These are phyloP conservation scores for Spergularia marina DNA, from an alignment of 148 eudicot species.

Conservation along the genomic window DNA sequence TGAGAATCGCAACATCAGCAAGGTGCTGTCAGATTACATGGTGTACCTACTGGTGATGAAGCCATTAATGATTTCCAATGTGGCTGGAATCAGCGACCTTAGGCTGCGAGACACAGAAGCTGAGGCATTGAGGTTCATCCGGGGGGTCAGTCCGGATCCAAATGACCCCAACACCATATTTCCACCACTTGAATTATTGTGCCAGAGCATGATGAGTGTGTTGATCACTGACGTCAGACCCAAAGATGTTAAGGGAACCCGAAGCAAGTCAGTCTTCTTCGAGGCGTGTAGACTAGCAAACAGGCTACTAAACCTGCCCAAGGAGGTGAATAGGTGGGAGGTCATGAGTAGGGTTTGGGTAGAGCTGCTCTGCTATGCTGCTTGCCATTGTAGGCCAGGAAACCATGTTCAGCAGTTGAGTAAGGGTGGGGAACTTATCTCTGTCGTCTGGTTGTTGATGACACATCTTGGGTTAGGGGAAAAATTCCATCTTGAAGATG, in stretches of 20 bases:
- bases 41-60: slow-evolving; percentile 18
- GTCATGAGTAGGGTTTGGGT: slow-evolving; percentile 21
- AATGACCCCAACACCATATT: background rate
- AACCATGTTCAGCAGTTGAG: slow-evolving; percentile 29
- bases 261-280: slow-evolving; percentile 15
- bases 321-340: slow-evolving; percentile 19
- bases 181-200: background rate
- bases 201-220: slow-evolving; percentile 13
- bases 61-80: slow-evolving; percentile 15
- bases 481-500: slow-evolving; percentile 28
- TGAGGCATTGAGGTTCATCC: slow-evolving; percentile 19
- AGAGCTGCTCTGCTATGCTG: slow-evolving; percentile 32
- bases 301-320: slow-evolving; percentile 4
- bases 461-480: slow-evolving; percentile 32
- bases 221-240: slow-evolving; percentile 2
- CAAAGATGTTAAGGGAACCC: slow-evolving; percentile 9
- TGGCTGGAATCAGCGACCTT: slow-evolving; percentile 18
- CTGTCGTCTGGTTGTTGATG: slow-evolving; percentile 34
- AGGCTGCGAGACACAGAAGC: slow-evolving; percentile 18
- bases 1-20: slow-evolving; percentile 6
- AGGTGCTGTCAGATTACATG: slow-evolving; percentile 22
- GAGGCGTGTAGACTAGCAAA: slow-evolving; percentile 21
- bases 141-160: background rate
- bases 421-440: slow-evolving; percentile 25
- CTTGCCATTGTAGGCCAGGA: slow-evolving; percentile 27